Conservation (phyloP, 2,329 filamentous ascomycete species). For the Diaporthe citriasiana region DNA sequence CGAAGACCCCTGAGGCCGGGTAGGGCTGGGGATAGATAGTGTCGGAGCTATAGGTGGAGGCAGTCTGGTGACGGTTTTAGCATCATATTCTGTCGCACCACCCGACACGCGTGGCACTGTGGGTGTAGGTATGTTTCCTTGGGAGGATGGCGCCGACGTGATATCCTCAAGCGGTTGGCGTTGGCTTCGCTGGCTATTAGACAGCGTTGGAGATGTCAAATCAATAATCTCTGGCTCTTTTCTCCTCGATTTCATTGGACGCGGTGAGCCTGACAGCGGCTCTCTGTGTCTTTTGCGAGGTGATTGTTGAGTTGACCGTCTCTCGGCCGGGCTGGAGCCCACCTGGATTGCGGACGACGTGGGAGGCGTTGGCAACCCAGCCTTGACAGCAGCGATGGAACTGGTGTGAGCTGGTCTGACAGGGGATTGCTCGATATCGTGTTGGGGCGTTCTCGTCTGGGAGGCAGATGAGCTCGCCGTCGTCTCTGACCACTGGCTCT, state of each 20-base stretch:
- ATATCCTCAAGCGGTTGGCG: slow-evolving; percentile 40
- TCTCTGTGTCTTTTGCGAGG: slow-evolving; percentile 35
- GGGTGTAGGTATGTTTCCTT: neutral
- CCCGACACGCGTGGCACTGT: neutral
- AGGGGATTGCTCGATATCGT: slow-evolving; percentile 6
- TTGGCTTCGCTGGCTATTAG: slow-evolving; percentile 1
- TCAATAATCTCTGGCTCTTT: slow-evolving; percentile 2
- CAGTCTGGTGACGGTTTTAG: neutral
- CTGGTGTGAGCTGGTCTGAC: neutral
- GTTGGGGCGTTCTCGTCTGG: neutral
- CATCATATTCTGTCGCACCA: neutral
- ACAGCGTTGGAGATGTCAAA: neutral
- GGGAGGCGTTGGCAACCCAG: slow-evolving; percentile 32
- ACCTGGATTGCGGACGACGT: slow-evolving; percentile 30
- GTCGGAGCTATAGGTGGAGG: slow-evolving; percentile 46
- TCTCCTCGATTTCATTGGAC: neutral
- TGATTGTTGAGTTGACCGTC: neutral
- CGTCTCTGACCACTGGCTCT: slow-evolving; percentile 62
- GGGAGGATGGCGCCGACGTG: slow-evolving; percentile 34
- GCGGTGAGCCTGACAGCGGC: neutral
- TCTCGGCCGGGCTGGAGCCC: neutral
- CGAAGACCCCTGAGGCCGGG: neutral
- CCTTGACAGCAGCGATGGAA: neutral
- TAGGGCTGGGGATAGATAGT: slow-evolving; percentile 16
- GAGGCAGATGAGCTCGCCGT: slow-evolving; percentile 45